Conservation (phyloP, 2,329 filamentous ascomycete species). For the Arthroderma uncinatum region DNA sequence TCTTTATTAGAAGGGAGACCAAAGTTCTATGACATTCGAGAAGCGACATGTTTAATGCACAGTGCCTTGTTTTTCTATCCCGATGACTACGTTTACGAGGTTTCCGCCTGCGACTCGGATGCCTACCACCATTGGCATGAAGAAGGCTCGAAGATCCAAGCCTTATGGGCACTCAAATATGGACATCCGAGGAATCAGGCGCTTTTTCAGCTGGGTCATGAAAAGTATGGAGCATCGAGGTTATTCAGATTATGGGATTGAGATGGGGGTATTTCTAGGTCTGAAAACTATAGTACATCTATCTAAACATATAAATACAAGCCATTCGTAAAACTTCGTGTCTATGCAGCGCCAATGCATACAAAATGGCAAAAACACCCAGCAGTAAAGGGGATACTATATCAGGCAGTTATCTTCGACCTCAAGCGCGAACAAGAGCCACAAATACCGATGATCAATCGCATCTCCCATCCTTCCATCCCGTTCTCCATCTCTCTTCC, state of each 20-base stretch:
- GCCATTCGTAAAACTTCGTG: background rate
- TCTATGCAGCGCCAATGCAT: background rate
- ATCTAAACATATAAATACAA: background rate
- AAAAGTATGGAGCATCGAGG: no score
- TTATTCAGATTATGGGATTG: background rate
- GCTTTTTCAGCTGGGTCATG: no score
- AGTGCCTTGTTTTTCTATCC: background rate
- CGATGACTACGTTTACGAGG: background rate
- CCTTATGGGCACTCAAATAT: no score
- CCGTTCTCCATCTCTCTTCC: constrained; percentile 91
- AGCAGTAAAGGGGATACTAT: background rate
- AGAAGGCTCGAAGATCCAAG: background rate
- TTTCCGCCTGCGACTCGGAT: no score
- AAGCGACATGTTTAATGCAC: background rate
- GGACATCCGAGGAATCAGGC: no score
- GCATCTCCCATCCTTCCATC: constrained; percentile 61
- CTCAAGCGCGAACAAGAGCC: background rate
- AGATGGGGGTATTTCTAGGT: background rate
- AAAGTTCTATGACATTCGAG: background rate
- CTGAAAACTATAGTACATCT: background rate
- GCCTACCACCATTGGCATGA: background rate
- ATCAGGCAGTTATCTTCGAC: background rate
- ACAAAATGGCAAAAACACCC: background rate
- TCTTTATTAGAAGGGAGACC: background rate
- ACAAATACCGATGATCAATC: constrained; percentile 32